Conservation (phyloP, 257 asterid species). For the Solanum gandarillasii region DNA sequence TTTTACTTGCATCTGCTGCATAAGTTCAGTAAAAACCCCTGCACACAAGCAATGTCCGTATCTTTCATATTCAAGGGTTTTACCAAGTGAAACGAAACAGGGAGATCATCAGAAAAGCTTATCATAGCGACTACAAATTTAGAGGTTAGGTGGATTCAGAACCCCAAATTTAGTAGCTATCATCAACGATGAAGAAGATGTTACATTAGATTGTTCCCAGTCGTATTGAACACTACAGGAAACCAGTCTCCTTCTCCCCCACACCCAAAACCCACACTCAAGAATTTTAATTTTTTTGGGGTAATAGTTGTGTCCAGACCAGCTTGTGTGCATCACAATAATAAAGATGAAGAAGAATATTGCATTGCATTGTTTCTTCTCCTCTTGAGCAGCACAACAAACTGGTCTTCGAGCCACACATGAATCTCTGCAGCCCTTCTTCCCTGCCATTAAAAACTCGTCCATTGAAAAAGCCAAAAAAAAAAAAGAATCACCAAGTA, state of each 20-base stretch:
- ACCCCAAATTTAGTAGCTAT: not conserved
- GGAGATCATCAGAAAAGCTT: not conserved
- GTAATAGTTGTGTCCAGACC: not conserved
- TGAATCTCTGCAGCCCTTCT: not conserved
- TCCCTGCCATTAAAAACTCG: not conserved
- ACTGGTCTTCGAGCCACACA: not conserved
- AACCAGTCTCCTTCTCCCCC: not conserved
- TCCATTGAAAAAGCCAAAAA: not conserved
- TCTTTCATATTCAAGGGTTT: not conserved
- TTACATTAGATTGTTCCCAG: not conserved
- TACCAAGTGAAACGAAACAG: not conserved
- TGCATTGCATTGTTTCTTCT: not conserved
- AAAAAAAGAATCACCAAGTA: not conserved
- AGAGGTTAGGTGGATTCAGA: not conserved
- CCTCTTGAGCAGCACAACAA: not conserved
- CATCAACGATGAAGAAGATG: not conserved
- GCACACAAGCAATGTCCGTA: slow-evolving; percentile 18
- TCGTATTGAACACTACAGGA: not conserved
- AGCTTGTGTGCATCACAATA: not conserved
- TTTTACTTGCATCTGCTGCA: slow-evolving; percentile 98
- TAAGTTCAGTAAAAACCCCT: slow-evolving; percentile 98
- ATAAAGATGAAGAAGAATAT: not conserved
- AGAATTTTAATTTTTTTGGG: not conserved
- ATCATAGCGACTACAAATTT: not conserved
- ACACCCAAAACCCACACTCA: not conserved